Percentiles rank a stretch among this genome's conserved stretches.
Conservation (phyloP, 2,329 filamentous ascomycete genomes). For the Venturia asperata region DNA sequence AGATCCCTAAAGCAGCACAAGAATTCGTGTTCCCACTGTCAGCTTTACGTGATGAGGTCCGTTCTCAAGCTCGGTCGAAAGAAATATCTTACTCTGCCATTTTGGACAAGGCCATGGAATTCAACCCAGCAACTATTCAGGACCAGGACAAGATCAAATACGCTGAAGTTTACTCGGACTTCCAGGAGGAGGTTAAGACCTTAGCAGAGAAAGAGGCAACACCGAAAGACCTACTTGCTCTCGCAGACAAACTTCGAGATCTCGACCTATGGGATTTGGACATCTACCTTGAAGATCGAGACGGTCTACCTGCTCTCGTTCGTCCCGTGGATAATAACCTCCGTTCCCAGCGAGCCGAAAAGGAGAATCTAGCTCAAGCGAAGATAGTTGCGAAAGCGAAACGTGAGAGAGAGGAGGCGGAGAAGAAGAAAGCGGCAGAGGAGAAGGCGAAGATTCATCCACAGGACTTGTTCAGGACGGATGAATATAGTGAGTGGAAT, state of each 20-base stretch:
- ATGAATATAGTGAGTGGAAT: slow-evolving; percentile 71
- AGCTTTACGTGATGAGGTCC: slow-evolving; percentile 50
- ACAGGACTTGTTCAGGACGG: slow-evolving; percentile 50
- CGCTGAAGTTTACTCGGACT: slow-evolving; percentile 42
- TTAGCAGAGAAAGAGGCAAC: slow-evolving; percentile 44
- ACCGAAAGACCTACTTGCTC: slow-evolving; percentile 64
- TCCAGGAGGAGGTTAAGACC: slow-evolving; percentile 55
- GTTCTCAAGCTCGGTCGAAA: slow-evolving; percentile 44
- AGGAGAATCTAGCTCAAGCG: slow-evolving; percentile 41
- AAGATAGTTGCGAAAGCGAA: slow-evolving; percentile 40
- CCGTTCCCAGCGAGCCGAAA: slow-evolving; percentile 46
- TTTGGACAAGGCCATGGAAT: slow-evolving; percentile 21
- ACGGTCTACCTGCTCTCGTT: slow-evolving; percentile 64
- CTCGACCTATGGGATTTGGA: slow-evolving; percentile 72
- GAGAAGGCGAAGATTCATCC: slow-evolving; percentile 53
- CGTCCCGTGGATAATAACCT: slow-evolving; percentile 56
- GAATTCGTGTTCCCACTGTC: slow-evolving; percentile 55
- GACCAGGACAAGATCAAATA: slow-evolving; percentile 29
- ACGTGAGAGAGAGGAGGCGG: slow-evolving; percentile 53
- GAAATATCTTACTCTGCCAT: slow-evolving; percentile 12
- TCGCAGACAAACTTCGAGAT: slow-evolving; percentile 78
- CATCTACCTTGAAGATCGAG: slow-evolving; percentile 81
- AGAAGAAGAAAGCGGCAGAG: slow-evolving; percentile 47
- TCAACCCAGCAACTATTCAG: background rate
- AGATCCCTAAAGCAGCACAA: slow-evolving; percentile 53